phyloP scores from a whole-genome alignment of 805 yeast genomes.

The Monosporozyma aquatica region DNA sequence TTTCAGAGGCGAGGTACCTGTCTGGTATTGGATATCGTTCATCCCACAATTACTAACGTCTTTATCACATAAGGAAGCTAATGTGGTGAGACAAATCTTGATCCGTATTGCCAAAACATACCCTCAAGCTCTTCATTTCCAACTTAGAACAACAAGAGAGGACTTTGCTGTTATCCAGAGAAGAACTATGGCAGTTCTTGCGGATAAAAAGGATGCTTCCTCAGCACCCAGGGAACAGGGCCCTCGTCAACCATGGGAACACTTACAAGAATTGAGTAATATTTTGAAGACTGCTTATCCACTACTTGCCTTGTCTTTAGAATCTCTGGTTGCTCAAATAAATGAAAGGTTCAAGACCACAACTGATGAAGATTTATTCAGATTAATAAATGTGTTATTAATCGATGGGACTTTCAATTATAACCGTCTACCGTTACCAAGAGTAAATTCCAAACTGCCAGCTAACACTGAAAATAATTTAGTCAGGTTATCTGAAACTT shows the following conservation, averaged over 20 bases:
- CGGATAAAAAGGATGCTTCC: slow-evolving; percentile 17
- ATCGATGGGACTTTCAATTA: slow-evolving; percentile 90
- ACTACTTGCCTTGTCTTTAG: slow-evolving; percentile 79
- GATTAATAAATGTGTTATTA: slow-evolving; percentile 82
- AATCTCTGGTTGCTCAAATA: slow-evolving; percentile 91
- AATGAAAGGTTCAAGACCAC: slow-evolving; percentile 87
- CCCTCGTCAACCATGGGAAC: slow-evolving; percentile 82
- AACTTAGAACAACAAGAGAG: slow-evolving; percentile 87
- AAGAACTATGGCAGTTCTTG: slow-evolving; percentile 49
- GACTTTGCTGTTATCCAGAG: slow-evolving; percentile 83
- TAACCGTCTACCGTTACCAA: slow-evolving; percentile 77
- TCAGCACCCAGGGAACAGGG: slow-evolving; percentile 13
- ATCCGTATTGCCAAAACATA: slow-evolving; percentile 90
- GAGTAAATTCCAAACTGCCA: slow-evolving; percentile 82
- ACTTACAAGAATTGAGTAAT: slow-evolving; percentile 87
- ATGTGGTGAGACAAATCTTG: slow-evolving; percentile 76
- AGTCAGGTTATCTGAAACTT: slow-evolving; percentile 83
- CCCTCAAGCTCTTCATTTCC: slow-evolving; percentile 97
- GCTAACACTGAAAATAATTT: slow-evolving; percentile 85
- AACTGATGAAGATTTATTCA: slow-evolving; percentile 92
- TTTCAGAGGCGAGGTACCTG: slow-evolving; percentile 93
- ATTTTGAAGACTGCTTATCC: slow-evolving; percentile 96
- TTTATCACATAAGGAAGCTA: slow-evolving; percentile 84
- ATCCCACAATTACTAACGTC: slow-evolving; percentile 90
- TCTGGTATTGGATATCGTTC: slow-evolving; percentile 98